Conservation (phyloP, 2,329 filamentous ascomycete genomes). For the Chaetothyriales sp. region DNA sequence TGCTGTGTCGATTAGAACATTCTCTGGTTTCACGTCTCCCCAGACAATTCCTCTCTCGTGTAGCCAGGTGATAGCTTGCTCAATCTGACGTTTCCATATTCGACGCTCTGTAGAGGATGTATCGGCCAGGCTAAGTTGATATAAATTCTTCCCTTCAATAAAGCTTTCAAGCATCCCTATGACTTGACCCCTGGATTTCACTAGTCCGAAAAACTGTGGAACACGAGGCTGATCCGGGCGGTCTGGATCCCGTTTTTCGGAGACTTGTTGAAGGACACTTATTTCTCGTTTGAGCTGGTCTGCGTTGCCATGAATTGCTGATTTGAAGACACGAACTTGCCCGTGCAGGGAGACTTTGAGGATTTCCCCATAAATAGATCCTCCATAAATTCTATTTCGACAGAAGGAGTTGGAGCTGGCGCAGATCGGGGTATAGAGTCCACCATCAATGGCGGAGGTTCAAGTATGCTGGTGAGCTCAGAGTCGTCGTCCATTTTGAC, state of each 20-base stretch:
- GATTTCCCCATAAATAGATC: constrained; percentile 4
- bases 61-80: constrained; percentile 6
- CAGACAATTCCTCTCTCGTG: constrained; percentile 16
- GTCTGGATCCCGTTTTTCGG: constrained; percentile 5
- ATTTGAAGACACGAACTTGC: constrained; percentile 7
- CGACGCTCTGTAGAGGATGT: background rate
- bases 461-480: background rate
- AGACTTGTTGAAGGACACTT: constrained; percentile 5
- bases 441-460: constrained; percentile 1
- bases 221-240: constrained; percentile 3
- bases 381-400: constrained; percentile 5
- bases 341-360: constrained; percentile 4
- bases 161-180: constrained; percentile 6
- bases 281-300: constrained; percentile 8
- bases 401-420: background rate
- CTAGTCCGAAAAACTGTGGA: constrained; percentile 4
- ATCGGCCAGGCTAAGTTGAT: background rate
- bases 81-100: constrained; percentile 5
- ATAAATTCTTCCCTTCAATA: constrained; percentile 3
- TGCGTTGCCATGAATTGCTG: constrained; percentile 3
- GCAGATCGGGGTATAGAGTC: background rate
- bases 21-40: constrained; percentile 20
- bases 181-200: constrained; percentile 1
- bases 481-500: constrained; percentile 1
- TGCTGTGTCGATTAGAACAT: constrained; percentile 18